A percentile compares a stretch with the other conserved stretches of the same genome.
Evolutionary conservation across 2,329 filamentous ascomycete species (phyloP).

Genomic region (Chaetomium olivaceum): DNA sequence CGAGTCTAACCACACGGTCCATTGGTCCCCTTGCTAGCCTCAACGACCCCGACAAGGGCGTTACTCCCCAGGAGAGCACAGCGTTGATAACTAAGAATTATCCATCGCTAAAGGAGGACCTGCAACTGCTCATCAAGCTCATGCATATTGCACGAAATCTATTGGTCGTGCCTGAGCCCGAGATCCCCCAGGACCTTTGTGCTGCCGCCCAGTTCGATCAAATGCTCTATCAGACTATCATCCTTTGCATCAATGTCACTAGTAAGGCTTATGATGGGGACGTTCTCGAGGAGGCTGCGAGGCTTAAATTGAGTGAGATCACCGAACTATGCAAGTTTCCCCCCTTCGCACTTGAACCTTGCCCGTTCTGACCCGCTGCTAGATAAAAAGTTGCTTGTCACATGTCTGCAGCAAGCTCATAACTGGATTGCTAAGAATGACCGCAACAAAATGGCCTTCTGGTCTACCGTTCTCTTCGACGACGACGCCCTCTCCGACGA

Average conservation of each 20-base stretch:
- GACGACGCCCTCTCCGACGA: conserved; percentile 52
- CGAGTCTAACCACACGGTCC: conserved; percentile 60
- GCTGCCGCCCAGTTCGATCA: conserved; percentile 65
- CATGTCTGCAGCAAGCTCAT: conserved; percentile 65
- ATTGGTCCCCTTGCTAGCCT: conserved; percentile 56
- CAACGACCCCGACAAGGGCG: conserved; percentile 56
- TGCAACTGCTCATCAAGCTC: conserved; percentile 64
- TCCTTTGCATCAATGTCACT: conserved; percentile 65
- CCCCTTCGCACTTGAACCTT: background rate
- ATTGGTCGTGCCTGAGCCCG: conserved; percentile 63
- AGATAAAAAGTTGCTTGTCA: conserved; percentile 68
- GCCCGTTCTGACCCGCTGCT: conserved; percentile 20
- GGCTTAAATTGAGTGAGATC: conserved; percentile 61
- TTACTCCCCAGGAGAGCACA: conserved; percentile 63
- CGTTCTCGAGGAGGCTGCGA: conserved; percentile 58
- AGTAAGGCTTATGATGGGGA: conserved; percentile 68
- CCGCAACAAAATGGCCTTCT: conserved; percentile 69
- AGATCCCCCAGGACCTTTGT: conserved; percentile 66
- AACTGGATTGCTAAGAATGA: conserved; percentile 71
- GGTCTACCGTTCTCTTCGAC: conserved; percentile 66
- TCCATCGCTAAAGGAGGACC: conserved; percentile 59
- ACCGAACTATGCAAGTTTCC: conserved; percentile 60
- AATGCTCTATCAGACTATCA: conserved; percentile 65
- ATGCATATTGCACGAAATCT: conserved; percentile 68
- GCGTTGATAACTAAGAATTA: conserved; percentile 65